These are phyloP conservation scores for Boletus bicolor DNA, from an alignment of 768 basidiomycete species.

Conservation along the genomic window DNA sequence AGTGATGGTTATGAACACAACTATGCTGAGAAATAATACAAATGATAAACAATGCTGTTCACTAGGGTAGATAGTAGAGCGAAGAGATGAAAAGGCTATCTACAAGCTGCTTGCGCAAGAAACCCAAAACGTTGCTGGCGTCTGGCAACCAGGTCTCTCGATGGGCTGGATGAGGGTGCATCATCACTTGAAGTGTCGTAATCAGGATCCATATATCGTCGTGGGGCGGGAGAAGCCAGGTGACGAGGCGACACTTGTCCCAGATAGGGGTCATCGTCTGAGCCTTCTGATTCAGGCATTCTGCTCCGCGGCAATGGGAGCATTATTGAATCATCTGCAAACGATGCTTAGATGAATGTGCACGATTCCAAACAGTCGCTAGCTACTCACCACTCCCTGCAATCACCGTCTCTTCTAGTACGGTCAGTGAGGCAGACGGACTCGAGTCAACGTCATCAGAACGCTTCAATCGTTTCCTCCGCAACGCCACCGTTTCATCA, in stretches of 20 bases:
- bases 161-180: conserved; percentile 45
- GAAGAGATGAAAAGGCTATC: conserved; percentile 12
- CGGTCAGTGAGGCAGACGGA: conserved; percentile 15
- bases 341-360: conserved; percentile 1
- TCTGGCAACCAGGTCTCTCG: conserved; percentile 42
- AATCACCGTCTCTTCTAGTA: conserved; percentile 30
- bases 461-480: conserved; percentile 26
- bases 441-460: conserved; percentile 20
- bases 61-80: conserved; percentile 16
- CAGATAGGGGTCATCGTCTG: conserved; percentile 61
- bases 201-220: conserved; percentile 34
- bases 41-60: conserved; percentile 16
- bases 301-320: conserved; percentile 7
- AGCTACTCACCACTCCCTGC: conserved; percentile 33
- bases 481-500: conserved; percentile 10
- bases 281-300: conserved; percentile 32
- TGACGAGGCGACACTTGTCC: conserved; percentile 72
- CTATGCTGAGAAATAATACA: conserved; percentile 26
- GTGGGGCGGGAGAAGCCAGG: conserved; percentile 58
- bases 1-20: conserved; percentile 17
- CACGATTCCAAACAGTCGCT: not conserved
- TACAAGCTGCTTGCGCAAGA: not conserved
- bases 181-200: conserved; percentile 49
- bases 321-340: conserved; percentile 50
- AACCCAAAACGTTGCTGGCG: conserved; percentile 35